Evolutionary conservation across 2,329 filamentous ascomycete genomes (phyloP).

Genomic region (Neoascochyta sp.): DNA sequence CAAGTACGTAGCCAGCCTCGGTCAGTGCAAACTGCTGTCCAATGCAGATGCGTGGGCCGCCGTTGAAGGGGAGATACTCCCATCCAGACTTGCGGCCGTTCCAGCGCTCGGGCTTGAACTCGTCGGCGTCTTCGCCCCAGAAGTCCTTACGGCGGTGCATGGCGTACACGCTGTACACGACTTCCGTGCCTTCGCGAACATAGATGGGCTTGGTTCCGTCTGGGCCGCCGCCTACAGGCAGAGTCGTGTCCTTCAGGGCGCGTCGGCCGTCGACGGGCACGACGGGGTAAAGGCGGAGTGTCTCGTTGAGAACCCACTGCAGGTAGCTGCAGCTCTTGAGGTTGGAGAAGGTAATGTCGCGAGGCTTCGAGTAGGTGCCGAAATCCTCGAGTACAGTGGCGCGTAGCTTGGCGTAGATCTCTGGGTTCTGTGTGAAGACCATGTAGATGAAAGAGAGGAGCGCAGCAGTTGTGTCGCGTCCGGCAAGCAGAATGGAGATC

Average conservation of each 20-base stretch:
- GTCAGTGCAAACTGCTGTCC: constrained; percentile 34
- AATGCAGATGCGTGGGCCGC: constrained; percentile 32
- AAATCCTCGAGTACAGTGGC: constrained; percentile 38
- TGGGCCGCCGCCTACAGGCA: constrained; percentile 36
- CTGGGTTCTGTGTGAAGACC: constrained; percentile 36
- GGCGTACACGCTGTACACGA: constrained; percentile 28
- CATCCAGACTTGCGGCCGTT: constrained; percentile 31
- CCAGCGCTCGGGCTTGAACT: constrained; percentile 37
- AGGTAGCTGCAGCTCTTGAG: constrained; percentile 34
- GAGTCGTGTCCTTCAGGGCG: constrained; percentile 30
- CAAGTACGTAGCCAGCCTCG: constrained; percentile 27
- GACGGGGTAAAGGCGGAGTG: constrained; percentile 33
- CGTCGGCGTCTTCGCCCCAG: constrained; percentile 37
- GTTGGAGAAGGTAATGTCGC: constrained; percentile 41
- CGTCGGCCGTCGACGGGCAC: constrained; percentile 32
- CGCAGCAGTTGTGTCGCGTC: constrained; percentile 78
- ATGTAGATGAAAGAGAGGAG: constrained; percentile 71
- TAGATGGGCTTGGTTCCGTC: constrained; percentile 34
- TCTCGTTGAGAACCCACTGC: constrained; percentile 34
- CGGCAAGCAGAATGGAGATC: constrained; percentile 75
- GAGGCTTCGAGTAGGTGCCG: constrained; percentile 39
- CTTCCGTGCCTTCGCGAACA: constrained; percentile 26
- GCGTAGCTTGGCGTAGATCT: constrained; percentile 35
- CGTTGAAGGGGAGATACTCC: constrained; percentile 36
- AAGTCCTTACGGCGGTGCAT: constrained; percentile 38